Conservation (phyloP, 257 asterid genomes). For the Euphrasia confusa region DNA sequence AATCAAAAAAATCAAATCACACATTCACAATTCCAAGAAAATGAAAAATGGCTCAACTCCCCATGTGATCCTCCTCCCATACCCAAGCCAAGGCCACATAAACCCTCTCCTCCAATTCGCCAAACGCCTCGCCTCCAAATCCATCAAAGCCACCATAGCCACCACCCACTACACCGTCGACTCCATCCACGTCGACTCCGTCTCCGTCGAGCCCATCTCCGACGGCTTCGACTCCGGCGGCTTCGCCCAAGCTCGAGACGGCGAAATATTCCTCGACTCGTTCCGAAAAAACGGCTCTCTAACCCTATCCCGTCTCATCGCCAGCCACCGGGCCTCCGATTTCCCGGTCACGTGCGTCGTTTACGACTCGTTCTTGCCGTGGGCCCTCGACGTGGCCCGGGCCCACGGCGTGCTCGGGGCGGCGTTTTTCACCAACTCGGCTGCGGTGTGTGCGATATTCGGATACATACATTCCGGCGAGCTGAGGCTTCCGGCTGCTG, state of each 20-base stretch:
- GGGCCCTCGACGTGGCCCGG: slow-evolving; percentile 73
- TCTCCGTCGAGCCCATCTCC: slow-evolving; percentile 46
- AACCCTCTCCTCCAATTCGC: slow-evolving; percentile 77
- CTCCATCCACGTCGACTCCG: slow-evolving; percentile 32
- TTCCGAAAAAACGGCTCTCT: slow-evolving; percentile 43
- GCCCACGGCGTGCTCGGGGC: slow-evolving; percentile 46
- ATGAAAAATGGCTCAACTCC: neutral
- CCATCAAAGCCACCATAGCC: slow-evolving; percentile 53
- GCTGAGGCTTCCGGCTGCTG: slow-evolving; percentile 43
- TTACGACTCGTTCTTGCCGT: slow-evolving; percentile 61
- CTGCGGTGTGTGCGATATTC: slow-evolving; percentile 48
- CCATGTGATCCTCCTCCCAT: slow-evolving; percentile 54
- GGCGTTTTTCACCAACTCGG: slow-evolving; percentile 61
- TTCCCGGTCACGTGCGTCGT: slow-evolving; percentile 41
- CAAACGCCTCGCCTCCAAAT: slow-evolving; percentile 58
- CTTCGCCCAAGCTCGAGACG: slow-evolving; percentile 23
- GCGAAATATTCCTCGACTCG: slow-evolving; percentile 31
- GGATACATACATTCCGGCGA: slow-evolving; percentile 39
- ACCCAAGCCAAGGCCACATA: slow-evolving; percentile 79
- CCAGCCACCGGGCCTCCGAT: slow-evolving; percentile 22
- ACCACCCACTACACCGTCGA: slow-evolving; percentile 43
- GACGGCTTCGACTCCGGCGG: slow-evolving; percentile 57
- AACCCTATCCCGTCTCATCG: slow-evolving; percentile 36
- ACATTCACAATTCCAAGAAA: neutral
- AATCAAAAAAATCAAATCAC: too few species aligned